Base-by-base conservation (phyloP, 371 early-diverging fungal species). In the Choanephora cucurbitarum region DNA sequence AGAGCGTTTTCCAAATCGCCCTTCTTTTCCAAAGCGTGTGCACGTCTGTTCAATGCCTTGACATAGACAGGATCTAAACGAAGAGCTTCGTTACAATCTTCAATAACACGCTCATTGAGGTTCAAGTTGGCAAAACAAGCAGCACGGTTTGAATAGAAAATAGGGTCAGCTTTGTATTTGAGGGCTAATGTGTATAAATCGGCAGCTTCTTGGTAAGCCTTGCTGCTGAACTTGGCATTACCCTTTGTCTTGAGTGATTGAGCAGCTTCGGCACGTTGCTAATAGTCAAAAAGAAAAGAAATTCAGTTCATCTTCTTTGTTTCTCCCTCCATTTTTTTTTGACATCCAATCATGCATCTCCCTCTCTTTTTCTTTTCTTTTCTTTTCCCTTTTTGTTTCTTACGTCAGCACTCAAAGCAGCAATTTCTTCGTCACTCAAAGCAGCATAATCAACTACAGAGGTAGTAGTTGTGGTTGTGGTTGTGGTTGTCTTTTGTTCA, bases 141-240 rank as follows among this genome's bases (percentile, higher is more conserved):
- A 13, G 97, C 97, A 43, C 98, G 89, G 83, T 98, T 98, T 60
- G 93, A 88, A 75, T 82, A 97, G 60, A 86, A 97, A 44, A 98
- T 90, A 13, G 91, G 86, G 67, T 93, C 86, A 8, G 77, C 73
- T 52, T 80, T 85, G 63, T 87, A 85, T 19, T 81, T 82, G 62
- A 98, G 89, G 3, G 98, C 98, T 61, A 90, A 83, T 11, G 94
- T 84, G 71, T 97, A 97, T 47, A 87, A 72, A 53, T 86, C 83
- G 50, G 93, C 87, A 17, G 98, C 98, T 53, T 90, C 91, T 23
- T 82, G 73, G 74, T 87, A 96, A 66, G 90, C 87, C 69, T 86
- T 88, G 64, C 84, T 83, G 34, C 83, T 82, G 71, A 90, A 98
- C 65, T 87, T 84, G 60, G 83, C 83, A 81, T 97, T 97, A 41